These are phyloP conservation scores for Hyaloscypha hepaticicola DNA, from an alignment of 495 filamentous ascomycete genomes.

Conservation along the genomic window DNA sequence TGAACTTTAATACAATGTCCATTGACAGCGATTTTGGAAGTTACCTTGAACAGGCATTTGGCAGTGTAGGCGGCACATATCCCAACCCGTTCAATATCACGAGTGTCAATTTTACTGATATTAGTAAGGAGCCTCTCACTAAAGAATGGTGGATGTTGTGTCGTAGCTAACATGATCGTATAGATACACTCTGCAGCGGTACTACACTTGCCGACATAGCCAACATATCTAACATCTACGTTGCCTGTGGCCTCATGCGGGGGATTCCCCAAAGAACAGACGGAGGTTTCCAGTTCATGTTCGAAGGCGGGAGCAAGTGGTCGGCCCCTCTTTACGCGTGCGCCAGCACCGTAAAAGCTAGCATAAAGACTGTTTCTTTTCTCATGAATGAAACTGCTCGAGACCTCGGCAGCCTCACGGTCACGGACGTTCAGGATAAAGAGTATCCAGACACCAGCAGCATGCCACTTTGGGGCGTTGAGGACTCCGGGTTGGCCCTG, in stretches of 20 bases:
- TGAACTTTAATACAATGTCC: neutral
- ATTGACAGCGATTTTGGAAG: neutral
- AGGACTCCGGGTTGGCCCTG: conserved; percentile 30
- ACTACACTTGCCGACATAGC: conserved; percentile 32
- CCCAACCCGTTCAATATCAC: conserved; percentile 17
- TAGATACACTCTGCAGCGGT: conserved; percentile 33
- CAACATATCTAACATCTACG: conserved; percentile 42
- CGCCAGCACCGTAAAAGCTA: conserved; percentile 39
- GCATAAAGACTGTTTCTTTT: conserved; percentile 44
- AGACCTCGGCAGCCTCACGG: conserved; percentile 27
- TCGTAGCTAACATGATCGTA: conserved; percentile 1
- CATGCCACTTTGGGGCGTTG: conserved; percentile 40
- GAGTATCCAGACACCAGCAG: conserved; percentile 27
- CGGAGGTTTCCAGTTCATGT: conserved; percentile 29
- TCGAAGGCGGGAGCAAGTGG: conserved; percentile 40
- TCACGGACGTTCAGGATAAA: conserved; percentile 32
- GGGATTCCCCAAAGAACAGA: conserved; percentile 37
- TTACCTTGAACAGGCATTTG: conserved; percentile 13
- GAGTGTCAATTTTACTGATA: conserved; percentile 35
- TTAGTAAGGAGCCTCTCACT: conserved; percentile 29
- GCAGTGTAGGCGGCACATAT: neutral
- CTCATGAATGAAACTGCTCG: conserved; percentile 34
- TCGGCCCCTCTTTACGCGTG: conserved; percentile 42
- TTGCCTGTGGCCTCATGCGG: conserved; percentile 40
- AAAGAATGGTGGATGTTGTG: neutral